phyloP scores from a whole-genome alignment of 257 asterid genomes.

The Lithospermum erythrorhizon region DNA sequence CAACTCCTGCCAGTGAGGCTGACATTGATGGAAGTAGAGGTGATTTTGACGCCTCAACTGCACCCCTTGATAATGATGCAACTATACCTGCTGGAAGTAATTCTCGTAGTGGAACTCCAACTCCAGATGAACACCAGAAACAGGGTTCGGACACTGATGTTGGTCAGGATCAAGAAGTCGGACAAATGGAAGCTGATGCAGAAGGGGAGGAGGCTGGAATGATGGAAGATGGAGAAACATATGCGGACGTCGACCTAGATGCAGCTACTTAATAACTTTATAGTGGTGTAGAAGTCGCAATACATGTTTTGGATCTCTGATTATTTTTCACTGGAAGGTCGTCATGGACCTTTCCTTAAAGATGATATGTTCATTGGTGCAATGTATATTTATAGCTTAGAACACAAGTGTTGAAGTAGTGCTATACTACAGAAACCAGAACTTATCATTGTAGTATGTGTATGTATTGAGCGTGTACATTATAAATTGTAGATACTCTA shows the following conservation, averaged over 20 bases:
- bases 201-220: conserved; percentile 18
- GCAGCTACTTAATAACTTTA: background rate
- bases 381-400: too few species aligned
- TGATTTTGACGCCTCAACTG: conserved; percentile 38
- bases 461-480: too few species aligned
- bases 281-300: background rate
- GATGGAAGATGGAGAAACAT: conserved; percentile 47
- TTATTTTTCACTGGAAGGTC: background rate
- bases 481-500: too few species aligned
- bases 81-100: conserved; percentile 31
- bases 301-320: background rate
- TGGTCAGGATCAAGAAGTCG: conserved; percentile 49
- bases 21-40: conserved; percentile 44
- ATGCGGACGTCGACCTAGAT: conserved; percentile 52
- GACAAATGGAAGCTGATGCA: conserved; percentile 18
- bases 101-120: conserved; percentile 56
- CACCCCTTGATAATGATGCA: conserved; percentile 44
- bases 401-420: too few species aligned
- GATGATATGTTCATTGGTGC: too few species aligned
- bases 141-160: conserved; percentile 52
- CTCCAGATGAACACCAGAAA: conserved; percentile 56
- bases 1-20: conserved; percentile 42
- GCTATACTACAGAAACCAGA: too few species aligned
- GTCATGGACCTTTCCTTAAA: background rate
- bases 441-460: too few species aligned